A percentile compares a stretch with the other conserved stretches of the same genome.
Conservation (phyloP, 2,329 filamentous ascomycete species). For the Xylariaceae sp. region DNA sequence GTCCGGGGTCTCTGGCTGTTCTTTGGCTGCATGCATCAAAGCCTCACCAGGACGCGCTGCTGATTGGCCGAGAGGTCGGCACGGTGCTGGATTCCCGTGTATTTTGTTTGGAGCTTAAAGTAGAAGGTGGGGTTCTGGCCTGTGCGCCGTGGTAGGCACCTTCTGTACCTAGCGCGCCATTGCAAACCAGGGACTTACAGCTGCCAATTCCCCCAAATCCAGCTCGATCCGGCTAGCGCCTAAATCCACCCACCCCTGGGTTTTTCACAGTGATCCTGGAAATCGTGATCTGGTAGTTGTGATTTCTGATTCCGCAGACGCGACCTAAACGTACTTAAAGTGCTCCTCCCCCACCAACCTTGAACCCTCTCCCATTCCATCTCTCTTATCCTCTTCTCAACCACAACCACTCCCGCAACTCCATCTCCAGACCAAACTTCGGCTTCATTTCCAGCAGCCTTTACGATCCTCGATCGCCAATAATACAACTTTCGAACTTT, state of each 20-base stretch:
- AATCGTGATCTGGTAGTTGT: constrained; percentile 22
- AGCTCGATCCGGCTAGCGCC: constrained; percentile 26
- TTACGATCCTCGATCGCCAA: constrained; percentile 18
- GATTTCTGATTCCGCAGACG: constrained; percentile 31
- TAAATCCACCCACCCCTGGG: constrained; percentile 19
- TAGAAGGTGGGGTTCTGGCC: constrained; percentile 6
- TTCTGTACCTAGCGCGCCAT: background rate
- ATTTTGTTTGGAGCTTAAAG: background rate
- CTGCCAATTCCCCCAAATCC: constrained; percentile 13
- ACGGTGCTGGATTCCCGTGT: background rate
- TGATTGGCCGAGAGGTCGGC: constrained; percentile 5
- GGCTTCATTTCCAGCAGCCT: constrained; percentile 23
- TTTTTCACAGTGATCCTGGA: constrained; percentile 19
- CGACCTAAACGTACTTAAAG: constrained; percentile 33
- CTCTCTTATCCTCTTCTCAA: constrained; percentile 34
- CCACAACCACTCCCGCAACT: constrained; percentile 23
- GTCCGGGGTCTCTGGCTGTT: background rate
- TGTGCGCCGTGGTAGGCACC: constrained; percentile 2
- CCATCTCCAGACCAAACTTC: constrained; percentile 13
- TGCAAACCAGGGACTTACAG: background rate
- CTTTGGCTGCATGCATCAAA: constrained; percentile 14
- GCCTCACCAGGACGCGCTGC: constrained; percentile 11
- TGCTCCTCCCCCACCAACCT: constrained; percentile 30
- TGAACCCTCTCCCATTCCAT: constrained; percentile 34
- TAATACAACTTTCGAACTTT: constrained; percentile 3